These are phyloP conservation scores for Geotrichum armillariae DNA, from an alignment of 1,139 yeast genomes.

Conservation along the genomic window DNA sequence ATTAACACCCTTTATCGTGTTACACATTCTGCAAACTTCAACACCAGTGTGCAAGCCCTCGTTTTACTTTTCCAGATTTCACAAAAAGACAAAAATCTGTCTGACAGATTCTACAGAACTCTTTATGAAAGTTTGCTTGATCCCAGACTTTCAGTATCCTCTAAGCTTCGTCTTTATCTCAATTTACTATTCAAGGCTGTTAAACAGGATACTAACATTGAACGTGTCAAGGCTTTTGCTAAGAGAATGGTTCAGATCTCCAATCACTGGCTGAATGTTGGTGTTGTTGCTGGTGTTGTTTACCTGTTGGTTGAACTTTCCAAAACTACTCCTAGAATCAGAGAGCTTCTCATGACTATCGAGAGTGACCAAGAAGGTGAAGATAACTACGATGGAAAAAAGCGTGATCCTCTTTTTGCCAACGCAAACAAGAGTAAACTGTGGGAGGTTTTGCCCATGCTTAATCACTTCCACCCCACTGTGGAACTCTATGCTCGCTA, in stretches of 20 bases:
- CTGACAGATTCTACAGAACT: constrained; percentile 83
- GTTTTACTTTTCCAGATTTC: constrained; percentile 77
- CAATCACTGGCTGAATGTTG: constrained; percentile 81
- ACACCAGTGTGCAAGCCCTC: constrained; percentile 91
- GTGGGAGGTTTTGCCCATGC: constrained; percentile 81
- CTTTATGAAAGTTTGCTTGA: constrained; percentile 88
- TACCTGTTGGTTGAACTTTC: constrained; percentile 71
- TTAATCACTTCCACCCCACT: constrained; percentile 90
- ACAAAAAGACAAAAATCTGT: constrained; percentile 32
- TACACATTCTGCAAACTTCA: constrained; percentile 92
- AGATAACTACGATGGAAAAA: constrained; percentile 70
- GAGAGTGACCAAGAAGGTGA: constrained; percentile 40
- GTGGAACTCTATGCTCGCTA: constrained; percentile 72
- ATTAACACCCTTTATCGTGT: constrained; percentile 82
- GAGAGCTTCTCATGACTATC: constrained; percentile 44
- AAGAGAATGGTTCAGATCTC: constrained; percentile 88
- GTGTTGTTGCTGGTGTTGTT: constrained; percentile 89
- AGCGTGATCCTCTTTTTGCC: constrained; percentile 88
- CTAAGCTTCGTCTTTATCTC: constrained; percentile 79
- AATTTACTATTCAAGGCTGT: constrained; percentile 82
- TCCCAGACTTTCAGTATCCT: constrained; percentile 75
- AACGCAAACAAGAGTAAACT: constrained; percentile 76
- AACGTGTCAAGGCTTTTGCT: constrained; percentile 83
- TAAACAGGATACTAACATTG: constrained; percentile 63
- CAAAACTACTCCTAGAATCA: constrained; percentile 51